Conservation (phyloP, 2,329 filamentous ascomycete species). For the Thelonectria olida region DNA sequence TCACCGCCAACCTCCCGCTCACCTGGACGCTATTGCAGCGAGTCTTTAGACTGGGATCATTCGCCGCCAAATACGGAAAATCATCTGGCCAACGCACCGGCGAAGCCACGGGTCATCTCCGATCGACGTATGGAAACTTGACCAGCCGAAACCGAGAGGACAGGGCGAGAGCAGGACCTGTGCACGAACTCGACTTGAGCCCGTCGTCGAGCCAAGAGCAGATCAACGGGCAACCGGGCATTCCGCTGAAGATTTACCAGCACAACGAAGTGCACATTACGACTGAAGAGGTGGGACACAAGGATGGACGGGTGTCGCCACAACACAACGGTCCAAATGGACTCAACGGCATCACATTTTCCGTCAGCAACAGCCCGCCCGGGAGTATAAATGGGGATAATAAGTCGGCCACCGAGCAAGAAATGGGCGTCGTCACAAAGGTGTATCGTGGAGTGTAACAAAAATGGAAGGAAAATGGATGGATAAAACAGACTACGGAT, state of each 20-base stretch:
- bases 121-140: conserved; percentile 37
- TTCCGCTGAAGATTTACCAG: conserved; percentile 50
- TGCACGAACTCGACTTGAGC: conserved; percentile 32
- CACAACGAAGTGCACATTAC: conserved; percentile 47
- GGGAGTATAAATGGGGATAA: conserved; percentile 22
- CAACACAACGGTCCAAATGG: neutral
- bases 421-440: conserved; percentile 39
- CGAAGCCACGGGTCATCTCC: conserved; percentile 31
- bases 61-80: conserved; percentile 39
- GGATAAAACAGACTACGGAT: neutral
- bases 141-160: conserved; percentile 34
- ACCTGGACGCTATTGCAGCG: conserved; percentile 54
- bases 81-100: conserved; percentile 37
- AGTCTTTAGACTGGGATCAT: conserved; percentile 45
- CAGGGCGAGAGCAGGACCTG: conserved; percentile 3
- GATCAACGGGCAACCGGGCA: conserved; percentile 44
- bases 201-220: conserved; percentile 48
- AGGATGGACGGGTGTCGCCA: conserved; percentile 5
- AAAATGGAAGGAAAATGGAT: neutral
- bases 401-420: conserved; percentile 22
- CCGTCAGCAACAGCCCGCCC: neutral
- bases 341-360: conserved; percentile 4
- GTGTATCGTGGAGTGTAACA: conserved; percentile 35
- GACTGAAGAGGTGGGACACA: conserved; percentile 9
- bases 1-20: conserved; percentile 54